These are phyloP conservation scores for Leucocoprinus leucothites DNA, from an alignment of 768 basidiomycete species.

Conservation along the genomic window DNA sequence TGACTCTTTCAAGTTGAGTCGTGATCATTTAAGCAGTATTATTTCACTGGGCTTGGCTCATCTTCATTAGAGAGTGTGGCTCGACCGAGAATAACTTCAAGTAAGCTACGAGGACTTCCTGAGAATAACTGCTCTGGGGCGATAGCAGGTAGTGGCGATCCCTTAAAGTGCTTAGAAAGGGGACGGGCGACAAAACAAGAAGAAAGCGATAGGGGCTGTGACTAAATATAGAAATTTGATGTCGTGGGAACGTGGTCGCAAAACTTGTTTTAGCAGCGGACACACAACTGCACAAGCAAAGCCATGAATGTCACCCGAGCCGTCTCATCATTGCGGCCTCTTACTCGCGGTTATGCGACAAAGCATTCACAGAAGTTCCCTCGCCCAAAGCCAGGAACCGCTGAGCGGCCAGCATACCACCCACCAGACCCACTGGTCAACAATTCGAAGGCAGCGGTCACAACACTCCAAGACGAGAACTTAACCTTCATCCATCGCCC, in stretches of 20 bases:
- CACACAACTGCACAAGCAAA: background rate
- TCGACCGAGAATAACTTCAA: no score
- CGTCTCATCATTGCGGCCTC: slow-evolving; percentile 22
- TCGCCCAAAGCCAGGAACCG: slow-evolving; percentile 47
- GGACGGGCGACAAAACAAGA: no score
- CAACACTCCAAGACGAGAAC: slow-evolving; percentile 45
- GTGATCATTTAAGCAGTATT: no score
- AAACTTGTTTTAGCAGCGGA: background rate
- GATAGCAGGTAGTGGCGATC: no score
- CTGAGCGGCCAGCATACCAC: slow-evolving; percentile 54
- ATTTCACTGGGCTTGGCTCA: no score
- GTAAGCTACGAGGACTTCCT: no score
- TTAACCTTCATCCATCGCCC: slow-evolving; percentile 83
- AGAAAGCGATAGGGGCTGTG: no score
- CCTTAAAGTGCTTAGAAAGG: no score
- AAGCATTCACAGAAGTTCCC: slow-evolving; percentile 28
- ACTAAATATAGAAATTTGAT: background rate
- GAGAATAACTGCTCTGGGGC: no score
- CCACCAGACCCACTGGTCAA: slow-evolving; percentile 55
- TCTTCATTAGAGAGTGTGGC: no score
- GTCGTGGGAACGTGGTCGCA: slow-evolving; percentile 8
- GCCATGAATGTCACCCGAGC: slow-evolving; percentile 16
- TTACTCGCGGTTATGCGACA: slow-evolving; percentile 42
- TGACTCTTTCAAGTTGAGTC: no score
- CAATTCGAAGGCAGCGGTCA: slow-evolving; percentile 50